Evolutionary conservation across 73 alveolate genomes (phyloP).

Genomic region (Paramecium biaurelia): DNA sequence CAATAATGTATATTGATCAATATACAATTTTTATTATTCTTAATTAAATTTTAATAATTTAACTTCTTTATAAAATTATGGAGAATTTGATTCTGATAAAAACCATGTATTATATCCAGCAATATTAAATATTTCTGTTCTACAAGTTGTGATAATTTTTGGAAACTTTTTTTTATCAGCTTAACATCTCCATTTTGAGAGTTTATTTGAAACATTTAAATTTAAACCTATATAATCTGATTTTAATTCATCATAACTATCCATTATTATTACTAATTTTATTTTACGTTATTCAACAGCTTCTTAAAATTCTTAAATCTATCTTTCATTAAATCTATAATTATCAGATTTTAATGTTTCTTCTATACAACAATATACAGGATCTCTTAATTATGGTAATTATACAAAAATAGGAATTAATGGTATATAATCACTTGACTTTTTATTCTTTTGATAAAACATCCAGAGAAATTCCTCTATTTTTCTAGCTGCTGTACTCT

Average conservation of each 20-base stretch:
- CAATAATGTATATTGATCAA: background rate
- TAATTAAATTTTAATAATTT: background rate
- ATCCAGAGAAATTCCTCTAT: constrained; percentile 23
- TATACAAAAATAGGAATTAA: background rate
- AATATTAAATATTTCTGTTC: background rate
- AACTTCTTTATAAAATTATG: background rate
- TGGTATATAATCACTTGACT: background rate
- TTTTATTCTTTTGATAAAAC: background rate
- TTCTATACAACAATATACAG: background rate
- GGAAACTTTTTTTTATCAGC: background rate
- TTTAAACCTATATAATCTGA: background rate
- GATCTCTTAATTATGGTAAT: constrained; percentile 8
- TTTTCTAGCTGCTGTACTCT: constrained; percentile 41
- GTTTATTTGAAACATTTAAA: background rate
- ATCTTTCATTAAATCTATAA: background rate
- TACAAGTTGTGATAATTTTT: background rate
- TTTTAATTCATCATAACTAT: constrained; percentile 26
- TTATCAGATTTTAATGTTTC: constrained; percentile 7
- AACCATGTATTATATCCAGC: background rate
- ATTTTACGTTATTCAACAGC: constrained; percentile 18
- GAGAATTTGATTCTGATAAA: background rate
- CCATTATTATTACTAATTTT: background rate
- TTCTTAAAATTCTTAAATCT: background rate
- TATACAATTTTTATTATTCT: background rate
- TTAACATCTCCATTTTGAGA: background rate